Conservation (phyloP, 139 green algal species). For the Tetradesmus obliquus region DNA sequence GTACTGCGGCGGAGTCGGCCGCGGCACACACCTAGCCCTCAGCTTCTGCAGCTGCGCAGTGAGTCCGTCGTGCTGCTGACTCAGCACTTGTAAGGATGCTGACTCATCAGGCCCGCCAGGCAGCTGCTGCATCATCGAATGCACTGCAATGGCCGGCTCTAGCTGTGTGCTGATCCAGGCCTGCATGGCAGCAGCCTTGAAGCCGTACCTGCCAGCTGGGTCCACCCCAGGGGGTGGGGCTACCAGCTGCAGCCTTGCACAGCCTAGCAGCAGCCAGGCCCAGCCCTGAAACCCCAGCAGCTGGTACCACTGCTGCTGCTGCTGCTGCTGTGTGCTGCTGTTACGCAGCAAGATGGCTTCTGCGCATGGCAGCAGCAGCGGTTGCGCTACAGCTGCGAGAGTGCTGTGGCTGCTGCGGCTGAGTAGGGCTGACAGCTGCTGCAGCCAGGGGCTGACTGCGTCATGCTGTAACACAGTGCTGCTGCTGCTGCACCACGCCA, state of each 20-base stretch:
- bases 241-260: slow-evolving; percentile 84
- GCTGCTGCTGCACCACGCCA: slow-evolving; percentile 16
- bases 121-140: slow-evolving; percentile 62
- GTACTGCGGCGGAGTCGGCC: slow-evolving; percentile 84
- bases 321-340: neutral
- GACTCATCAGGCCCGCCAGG: slow-evolving; percentile 72
- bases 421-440: neutral
- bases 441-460: neutral
- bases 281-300: slow-evolving; percentile 49
- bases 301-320: slow-evolving; percentile 18
- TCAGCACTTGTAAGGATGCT: slow-evolving; percentile 46
- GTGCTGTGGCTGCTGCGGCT: slow-evolving; percentile 21
- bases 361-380: slow-evolving; percentile 60
- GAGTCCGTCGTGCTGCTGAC: neutral
- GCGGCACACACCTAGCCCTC: slow-evolving; percentile 67
- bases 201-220: slow-evolving; percentile 77
- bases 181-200: slow-evolving; percentile 59
- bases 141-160: slow-evolving; percentile 56
- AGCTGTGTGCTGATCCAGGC: slow-evolving; percentile 52
- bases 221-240: slow-evolving; percentile 78
- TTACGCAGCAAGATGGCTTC: neutral
- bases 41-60: slow-evolving; percentile 48
- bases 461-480: neutral
- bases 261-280: slow-evolving; percentile 86
- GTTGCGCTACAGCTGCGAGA: neutral